Percentiles rank a stretch among this genome's conserved stretches.
phyloP scores from a whole-genome alignment of 805 yeast species.

The Cyberlindnera subsufficiens region DNA sequence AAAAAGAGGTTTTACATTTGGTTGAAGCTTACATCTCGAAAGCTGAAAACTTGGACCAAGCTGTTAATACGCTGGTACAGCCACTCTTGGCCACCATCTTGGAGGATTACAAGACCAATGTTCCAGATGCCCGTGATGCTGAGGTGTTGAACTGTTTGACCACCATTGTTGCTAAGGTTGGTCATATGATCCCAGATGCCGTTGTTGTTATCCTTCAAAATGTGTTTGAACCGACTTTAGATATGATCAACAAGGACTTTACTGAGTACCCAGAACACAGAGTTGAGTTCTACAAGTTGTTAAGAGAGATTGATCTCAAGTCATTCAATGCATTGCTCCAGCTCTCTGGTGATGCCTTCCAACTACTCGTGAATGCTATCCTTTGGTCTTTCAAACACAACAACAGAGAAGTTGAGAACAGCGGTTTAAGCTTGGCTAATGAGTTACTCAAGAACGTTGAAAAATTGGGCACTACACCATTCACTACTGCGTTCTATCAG shows the following conservation, averaged over 20 bases:
- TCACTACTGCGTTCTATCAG: slow-evolving; percentile 81
- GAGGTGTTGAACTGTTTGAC: slow-evolving; percentile 95
- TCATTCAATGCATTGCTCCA: slow-evolving; percentile 83
- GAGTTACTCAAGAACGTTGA: slow-evolving; percentile 85
- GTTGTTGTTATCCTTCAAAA: slow-evolving; percentile 81
- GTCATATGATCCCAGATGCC: slow-evolving; percentile 82
- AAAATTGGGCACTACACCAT: slow-evolving; percentile 57
- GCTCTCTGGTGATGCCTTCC: slow-evolving; percentile 89
- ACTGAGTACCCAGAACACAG: slow-evolving; percentile 97
- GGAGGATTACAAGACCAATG: slow-evolving; percentile 82
- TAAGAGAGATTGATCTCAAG: slow-evolving; percentile 80
- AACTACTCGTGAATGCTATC: slow-evolving; percentile 85
- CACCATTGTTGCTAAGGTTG: slow-evolving; percentile 82
- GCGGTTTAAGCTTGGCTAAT: slow-evolving; percentile 77
- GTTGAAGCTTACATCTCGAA: slow-evolving; percentile 83
- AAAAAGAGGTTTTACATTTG: slow-evolving; percentile 86
- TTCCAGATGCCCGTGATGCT: slow-evolving; percentile 96
- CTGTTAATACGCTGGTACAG: slow-evolving; percentile 75
- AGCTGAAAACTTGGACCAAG: slow-evolving; percentile 78
- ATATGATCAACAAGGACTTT: slow-evolving; percentile 93
- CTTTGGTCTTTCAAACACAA: slow-evolving; percentile 98
- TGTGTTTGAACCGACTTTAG: slow-evolving; percentile 90
- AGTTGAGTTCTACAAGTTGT: slow-evolving; percentile 87
- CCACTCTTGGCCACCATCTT: slow-evolving; percentile 80
- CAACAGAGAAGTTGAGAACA: slow-evolving; percentile 92